Evolutionary conservation across 2,329 filamentous ascomycete genomes (phyloP).

Genomic region (Simplicillium aogashimaense): DNA sequence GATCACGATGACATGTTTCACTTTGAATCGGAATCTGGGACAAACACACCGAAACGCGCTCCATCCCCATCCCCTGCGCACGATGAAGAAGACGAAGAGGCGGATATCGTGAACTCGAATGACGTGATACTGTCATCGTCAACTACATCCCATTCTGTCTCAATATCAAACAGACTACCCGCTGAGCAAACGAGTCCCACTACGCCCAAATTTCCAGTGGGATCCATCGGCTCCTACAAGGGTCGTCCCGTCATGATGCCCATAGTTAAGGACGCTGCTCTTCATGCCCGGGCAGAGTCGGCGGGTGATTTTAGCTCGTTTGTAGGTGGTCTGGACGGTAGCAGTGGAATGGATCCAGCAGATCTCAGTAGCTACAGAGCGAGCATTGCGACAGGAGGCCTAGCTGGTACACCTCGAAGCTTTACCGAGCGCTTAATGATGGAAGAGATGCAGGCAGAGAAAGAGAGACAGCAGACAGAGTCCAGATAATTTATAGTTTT

Average conservation of each 20-base stretch:
- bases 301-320: conserved; percentile 39
- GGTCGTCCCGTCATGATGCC: conserved; percentile 42
- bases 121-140: conserved; percentile 19
- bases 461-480: conserved; percentile 1
- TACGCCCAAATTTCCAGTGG: conserved; percentile 22
- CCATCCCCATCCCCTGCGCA: conserved; percentile 15
- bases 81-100: conserved; percentile 23
- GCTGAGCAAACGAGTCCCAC: conserved; percentile 20
- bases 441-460: conserved; percentile 30
- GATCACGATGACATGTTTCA: conserved; percentile 28
- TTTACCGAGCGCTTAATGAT: conserved; percentile 38
- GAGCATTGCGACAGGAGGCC: conserved; percentile 26
- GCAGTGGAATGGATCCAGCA: conserved; percentile 36
- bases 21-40: conserved; percentile 29
- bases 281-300: conserved; percentile 37
- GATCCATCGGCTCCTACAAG: conserved; percentile 43
- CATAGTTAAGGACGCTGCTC: conserved; percentile 36
- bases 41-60: conserved; percentile 16
- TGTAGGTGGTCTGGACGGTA: conserved; percentile 43
- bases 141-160: conserved; percentile 33
- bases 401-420: conserved; percentile 34
- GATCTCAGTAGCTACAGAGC: conserved; percentile 33
- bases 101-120: conserved; percentile 11
- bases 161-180: conserved; percentile 22
- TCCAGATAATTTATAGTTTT: not conserved